Conservation (phyloP, 208 protist species). For the Crithidia brevicula region DNA sequence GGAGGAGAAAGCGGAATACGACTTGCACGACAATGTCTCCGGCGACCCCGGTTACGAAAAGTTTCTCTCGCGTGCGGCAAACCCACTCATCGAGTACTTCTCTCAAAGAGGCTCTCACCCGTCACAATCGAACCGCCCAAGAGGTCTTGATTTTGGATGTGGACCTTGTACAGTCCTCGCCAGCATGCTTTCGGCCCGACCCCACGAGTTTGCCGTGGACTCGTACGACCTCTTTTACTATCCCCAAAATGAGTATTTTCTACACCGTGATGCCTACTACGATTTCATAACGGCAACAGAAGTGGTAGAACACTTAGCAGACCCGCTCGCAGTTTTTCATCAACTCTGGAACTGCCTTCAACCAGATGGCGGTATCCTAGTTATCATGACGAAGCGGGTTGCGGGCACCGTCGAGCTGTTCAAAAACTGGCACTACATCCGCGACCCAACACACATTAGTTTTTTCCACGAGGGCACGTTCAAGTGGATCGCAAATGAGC, state of each 20-base stretch:
- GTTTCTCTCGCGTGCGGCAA: constrained; percentile 42
- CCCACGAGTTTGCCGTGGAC: constrained; percentile 32
- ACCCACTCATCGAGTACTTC: constrained; percentile 36
- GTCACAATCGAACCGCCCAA: background rate
- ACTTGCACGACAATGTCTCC: constrained; percentile 49
- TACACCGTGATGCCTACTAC: constrained; percentile 21
- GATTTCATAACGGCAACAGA: constrained; percentile 61
- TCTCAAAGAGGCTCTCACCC: background rate
- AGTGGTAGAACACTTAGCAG: constrained; percentile 55
- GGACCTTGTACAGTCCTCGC: constrained; percentile 44
- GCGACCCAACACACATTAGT: constrained; percentile 57
- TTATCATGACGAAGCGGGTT: constrained; percentile 63
- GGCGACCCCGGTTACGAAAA: constrained; percentile 42
- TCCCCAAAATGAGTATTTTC: constrained; percentile 13
- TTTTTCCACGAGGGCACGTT: constrained; percentile 50
- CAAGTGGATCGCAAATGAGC: constrained; percentile 26
- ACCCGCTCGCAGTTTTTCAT: constrained; percentile 29
- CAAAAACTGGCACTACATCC: constrained; percentile 64
- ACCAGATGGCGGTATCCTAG: constrained; percentile 31
- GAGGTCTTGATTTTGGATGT: constrained; percentile 64
- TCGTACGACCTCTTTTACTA: constrained; percentile 59
- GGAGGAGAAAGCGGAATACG: constrained; percentile 55
- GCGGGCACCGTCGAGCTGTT: constrained; percentile 46
- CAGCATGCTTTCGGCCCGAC: constrained; percentile 18
- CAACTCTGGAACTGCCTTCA: constrained; percentile 35